Base-by-base conservation (phyloP, 352 stramenopile genomes). In the Blastocystis sp. region DNA sequence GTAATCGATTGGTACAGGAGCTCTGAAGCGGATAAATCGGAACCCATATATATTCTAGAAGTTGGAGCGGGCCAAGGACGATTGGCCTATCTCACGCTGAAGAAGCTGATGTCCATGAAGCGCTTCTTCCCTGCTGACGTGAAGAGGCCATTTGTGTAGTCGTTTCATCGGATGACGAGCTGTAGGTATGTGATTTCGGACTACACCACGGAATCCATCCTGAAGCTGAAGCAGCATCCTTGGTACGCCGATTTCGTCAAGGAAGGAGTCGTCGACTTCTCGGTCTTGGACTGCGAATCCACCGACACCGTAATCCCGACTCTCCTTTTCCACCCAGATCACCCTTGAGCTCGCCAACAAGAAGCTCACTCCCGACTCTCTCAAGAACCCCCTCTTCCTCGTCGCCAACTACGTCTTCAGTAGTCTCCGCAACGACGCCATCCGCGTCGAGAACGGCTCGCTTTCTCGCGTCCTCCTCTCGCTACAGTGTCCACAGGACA, bases 11-110 rank as follows among this genome's bases (percentile, higher is more conserved):
- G 63, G 57, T 85, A 64, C 49, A 59, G 46, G 49, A 85, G 18
- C 11, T 18, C 32, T 34, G 16, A 0, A 16, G 18, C 38, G 27
- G 75, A 85, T 61, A 48, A 48, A 18, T 63, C 36, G 1, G 14
- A 85, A 73, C 75, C 75, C 75, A 46, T 85, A 63, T 85, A 85
- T 85, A 73, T 85, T 42, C 21, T 85, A 6, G 75, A 85, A 72
- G 53, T 76, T 27, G 75, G 75, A 73, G 75, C 75, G n/a, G 75
- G 75, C 9, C 75, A 85, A 36, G 75, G 75, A 21, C 57, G 63
- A 29, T 73, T 85, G 51, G 75, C 27, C 29, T 85, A 64, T 54
- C 21, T 85, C 1, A 85, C 75, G 9, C 48, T 85, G 18, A 73
- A 75, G 46, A 76, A 85, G 63, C 63, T 85, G 42, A 61, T 72